Conservation (phyloP, 106 monocot species). For the Dioscorea zingiberensis region DNA sequence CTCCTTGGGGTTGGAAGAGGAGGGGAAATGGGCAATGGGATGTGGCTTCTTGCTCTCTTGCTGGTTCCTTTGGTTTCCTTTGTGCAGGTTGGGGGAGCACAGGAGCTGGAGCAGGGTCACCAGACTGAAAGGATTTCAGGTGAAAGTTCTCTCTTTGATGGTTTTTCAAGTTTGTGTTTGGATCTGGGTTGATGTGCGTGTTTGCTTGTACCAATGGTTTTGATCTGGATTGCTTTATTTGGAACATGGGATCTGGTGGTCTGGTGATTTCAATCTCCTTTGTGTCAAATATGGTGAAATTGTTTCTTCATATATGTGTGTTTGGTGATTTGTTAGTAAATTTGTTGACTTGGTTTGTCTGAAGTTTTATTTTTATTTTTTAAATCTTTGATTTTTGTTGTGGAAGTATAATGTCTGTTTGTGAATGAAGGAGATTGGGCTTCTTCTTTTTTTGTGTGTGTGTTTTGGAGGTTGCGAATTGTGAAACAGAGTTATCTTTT, state of each 20-base stretch:
- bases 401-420: too few species aligned
- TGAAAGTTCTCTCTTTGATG: constrained; percentile 9
- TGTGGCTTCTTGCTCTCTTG: constrained; percentile 24
- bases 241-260: background rate
- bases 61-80: constrained; percentile 7
- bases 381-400: background rate
- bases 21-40: constrained; percentile 22
- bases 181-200: too few species aligned
- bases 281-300: too few species aligned
- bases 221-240: background rate
- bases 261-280: background rate
- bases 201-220: background rate
- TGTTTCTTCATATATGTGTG: too few species aligned
- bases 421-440: too few species aligned
- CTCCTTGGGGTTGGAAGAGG: background rate
- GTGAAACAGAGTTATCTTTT: too few species aligned
- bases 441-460: too few species aligned
- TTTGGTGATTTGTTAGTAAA: too few species aligned
- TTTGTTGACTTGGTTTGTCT: too few species aligned
- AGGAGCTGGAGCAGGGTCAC: constrained; percentile 17
- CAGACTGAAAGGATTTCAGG: constrained; percentile 64
- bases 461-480: too few species aligned
- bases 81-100: constrained; percentile 11
- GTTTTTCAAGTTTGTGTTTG: too few species aligned
- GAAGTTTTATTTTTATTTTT: too few species aligned